These are phyloP conservation scores for Blepharisma japonicum DNA, from an alignment of 73 alveolate genomes.

Conservation along the genomic window DNA sequence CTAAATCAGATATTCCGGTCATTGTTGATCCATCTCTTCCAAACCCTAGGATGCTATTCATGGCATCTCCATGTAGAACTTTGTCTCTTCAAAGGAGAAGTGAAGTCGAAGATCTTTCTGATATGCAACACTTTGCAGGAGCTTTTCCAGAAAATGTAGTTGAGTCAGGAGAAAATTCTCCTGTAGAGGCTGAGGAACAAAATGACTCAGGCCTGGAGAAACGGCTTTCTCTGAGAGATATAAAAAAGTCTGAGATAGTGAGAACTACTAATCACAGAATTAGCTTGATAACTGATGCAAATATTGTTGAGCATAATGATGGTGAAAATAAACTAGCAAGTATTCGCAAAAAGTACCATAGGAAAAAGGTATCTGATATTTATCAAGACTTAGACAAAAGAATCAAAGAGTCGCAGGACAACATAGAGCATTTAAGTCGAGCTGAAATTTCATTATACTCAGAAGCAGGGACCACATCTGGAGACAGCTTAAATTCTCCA, in stretches of 20 bases:
- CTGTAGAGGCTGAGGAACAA: no score
- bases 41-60: background rate
- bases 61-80: background rate
- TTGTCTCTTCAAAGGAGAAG: background rate
- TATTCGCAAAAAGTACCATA: no score
- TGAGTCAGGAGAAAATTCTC: no score
- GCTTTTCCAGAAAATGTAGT: conserved; percentile 5
- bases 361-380: no score
- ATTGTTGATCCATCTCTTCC: conserved; percentile 6
- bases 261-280: no score
- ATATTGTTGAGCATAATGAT: no score
- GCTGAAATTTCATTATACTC: background rate
- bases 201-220: no score
- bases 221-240: no score
- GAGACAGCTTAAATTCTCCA: background rate
- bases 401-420: background rate
- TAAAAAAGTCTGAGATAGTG: no score
- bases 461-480: background rate
- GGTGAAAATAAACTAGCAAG: no score
- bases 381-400: background rate
- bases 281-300: no score
- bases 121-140: background rate
- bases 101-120: background rate
- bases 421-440: background rate
- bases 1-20: background rate